These are phyloP conservation scores for Epicoccum nigrum DNA, from an alignment of 2,329 filamentous ascomycete species.

Conservation along the genomic window DNA sequence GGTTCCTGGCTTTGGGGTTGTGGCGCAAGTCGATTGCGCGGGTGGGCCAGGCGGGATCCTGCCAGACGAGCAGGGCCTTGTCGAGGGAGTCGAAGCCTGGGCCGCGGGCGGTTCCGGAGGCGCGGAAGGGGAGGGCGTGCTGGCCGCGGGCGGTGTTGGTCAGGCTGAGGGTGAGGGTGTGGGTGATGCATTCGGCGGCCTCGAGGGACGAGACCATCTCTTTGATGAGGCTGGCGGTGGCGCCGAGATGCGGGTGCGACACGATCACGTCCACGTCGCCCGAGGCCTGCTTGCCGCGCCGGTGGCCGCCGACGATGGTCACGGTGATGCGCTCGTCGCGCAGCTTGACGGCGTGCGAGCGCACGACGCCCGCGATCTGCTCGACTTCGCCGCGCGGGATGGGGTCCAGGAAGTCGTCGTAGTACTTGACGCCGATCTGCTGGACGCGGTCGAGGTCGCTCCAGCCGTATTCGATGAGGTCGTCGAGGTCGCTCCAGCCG, in stretches of 20 bases:
- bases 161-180: conserved; percentile 75
- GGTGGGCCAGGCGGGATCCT: conserved; percentile 63
- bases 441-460: conserved; percentile 74
- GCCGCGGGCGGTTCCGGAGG: conserved; percentile 29
- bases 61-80: conserved; percentile 93
- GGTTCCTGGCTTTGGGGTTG: conserved; percentile 61
- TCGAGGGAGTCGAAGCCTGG: conserved; percentile 85
- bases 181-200: conserved; percentile 73
- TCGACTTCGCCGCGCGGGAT: conserved; percentile 79
- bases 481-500: conserved; percentile 83
- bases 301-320: conserved; percentile 78
- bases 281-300: conserved; percentile 73
- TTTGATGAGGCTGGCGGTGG: conserved; percentile 73
- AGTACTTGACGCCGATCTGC: conserved; percentile 93
- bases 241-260: conserved; percentile 73
- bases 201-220: conserved; percentile 76
- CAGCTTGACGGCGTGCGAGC: conserved; percentile 69
- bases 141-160: conserved; percentile 77
- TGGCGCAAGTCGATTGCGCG: conserved; percentile 44
- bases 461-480: conserved; percentile 86
- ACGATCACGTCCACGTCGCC: conserved; percentile 89
- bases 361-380: conserved; percentile 67
- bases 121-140: conserved; percentile 61
- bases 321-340: conserved; percentile 61
- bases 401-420: conserved; percentile 77